Percentiles rank a stretch among this genome's conserved stretches.
Conservation (phyloP, 2,329 filamentous ascomycete species). For the Neonectria ditissima region DNA sequence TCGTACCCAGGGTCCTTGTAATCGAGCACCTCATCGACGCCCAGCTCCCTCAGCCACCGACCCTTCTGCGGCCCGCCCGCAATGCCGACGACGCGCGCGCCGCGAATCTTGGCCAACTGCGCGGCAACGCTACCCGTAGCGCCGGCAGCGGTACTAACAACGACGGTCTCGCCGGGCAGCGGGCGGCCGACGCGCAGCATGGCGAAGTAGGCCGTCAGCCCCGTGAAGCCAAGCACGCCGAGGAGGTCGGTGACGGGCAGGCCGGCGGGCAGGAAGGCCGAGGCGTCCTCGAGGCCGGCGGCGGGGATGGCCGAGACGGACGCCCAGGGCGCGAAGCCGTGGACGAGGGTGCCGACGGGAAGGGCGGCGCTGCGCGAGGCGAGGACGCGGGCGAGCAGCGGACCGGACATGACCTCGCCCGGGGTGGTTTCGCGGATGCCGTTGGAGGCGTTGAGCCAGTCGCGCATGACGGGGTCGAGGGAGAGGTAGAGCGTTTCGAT, state of each 20-base stretch:
- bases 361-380: slow-evolving; percentile 67
- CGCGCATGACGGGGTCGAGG: slow-evolving; percentile 79
- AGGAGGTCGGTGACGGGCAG: slow-evolving; percentile 66
- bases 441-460: slow-evolving; percentile 57
- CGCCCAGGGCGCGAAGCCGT: slow-evolving; percentile 65
- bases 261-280: slow-evolving; percentile 55
- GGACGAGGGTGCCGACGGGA: slow-evolving; percentile 68
- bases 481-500: slow-evolving; percentile 71
- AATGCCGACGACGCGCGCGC: slow-evolving; percentile 71
- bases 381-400: slow-evolving; percentile 68
- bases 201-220: slow-evolving; percentile 83
- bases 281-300: slow-evolving; percentile 58
- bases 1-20: slow-evolving; percentile 74
- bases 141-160: slow-evolving; percentile 81
- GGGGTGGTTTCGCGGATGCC: slow-evolving; percentile 44
- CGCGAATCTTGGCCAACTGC: slow-evolving; percentile 82
- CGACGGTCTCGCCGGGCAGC: slow-evolving; percentile 77
- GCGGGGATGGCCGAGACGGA: slow-evolving; percentile 72
- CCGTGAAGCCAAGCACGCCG: slow-evolving; percentile 73
- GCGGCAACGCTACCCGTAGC: slow-evolving; percentile 82
- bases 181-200: slow-evolving; percentile 76
- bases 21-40: slow-evolving; percentile 75
- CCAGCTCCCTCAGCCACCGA: slow-evolving; percentile 72
- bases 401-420: slow-evolving; percentile 76
- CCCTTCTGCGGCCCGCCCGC: slow-evolving; percentile 76